Evolutionary conservation across 805 yeast species (phyloP), one percentile per base, ranked within the genome.

Genomic region (Candida maltosa): DNA sequence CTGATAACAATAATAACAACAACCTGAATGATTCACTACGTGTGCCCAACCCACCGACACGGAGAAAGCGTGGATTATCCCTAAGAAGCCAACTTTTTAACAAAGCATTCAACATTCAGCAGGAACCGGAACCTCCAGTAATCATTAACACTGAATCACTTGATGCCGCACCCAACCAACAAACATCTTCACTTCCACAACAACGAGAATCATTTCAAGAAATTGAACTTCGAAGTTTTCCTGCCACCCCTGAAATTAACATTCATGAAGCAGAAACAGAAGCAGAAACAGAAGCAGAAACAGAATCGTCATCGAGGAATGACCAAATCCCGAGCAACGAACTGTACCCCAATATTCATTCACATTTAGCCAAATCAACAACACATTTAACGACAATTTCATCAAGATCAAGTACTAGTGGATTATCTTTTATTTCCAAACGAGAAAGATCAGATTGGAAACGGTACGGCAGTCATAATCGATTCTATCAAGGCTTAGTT

Each of bases 81-180:
- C 56, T 83, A 37, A 65, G 89, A 41, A 68, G 84, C 0, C 87
- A 83, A 58, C 63, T 83, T 32, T 71, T 82, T 59, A 76, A 69
- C 50, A 76, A 69, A 40, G 53, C 65, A 11, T 38, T 38, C 21
- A 31, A 29, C 25, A n/a, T n/a, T 4, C 12, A 24, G 16, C 11
- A n/a, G 16, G 16, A 12, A 24, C 26, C 16, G 17, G 5, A 25
- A 19, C 16, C 25, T 3, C 32, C 21, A 16, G 20, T 6, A 18
- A 26, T 14, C 18, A 15, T 3, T 5, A 10, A 9, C n/a, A 12
- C 6, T 18, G 16, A 29, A 29, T 10, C 8, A 18, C 10, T 7
- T 12, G 37, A 12, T n/a, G n/a, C n/a, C n/a, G n/a, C n/a, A n/a
- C n/a, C n/a, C n/a, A n/a, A 20, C 26, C 24, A 27, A 16, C 9